A percentile compares a stretch with the other conserved stretches of the same genome.
These are phyloP conservation scores for Lichtheimia ramosa DNA, from an alignment of 371 early-diverging fungal genomes.

Conservation along the genomic window DNA sequence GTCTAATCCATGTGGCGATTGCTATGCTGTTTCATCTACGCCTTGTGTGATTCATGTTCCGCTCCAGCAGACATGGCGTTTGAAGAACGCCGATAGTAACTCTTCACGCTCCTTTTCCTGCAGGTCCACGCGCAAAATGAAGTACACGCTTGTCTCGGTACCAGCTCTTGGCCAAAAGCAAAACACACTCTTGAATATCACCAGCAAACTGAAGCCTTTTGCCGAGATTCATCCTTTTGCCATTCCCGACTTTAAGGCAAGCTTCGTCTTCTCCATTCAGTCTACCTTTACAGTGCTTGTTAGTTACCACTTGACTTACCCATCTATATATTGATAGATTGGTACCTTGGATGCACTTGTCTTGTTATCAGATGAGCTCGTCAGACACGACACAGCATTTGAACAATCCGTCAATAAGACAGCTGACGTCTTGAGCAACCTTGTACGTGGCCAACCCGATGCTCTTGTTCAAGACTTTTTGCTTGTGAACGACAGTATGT, in stretches of 20 bases:
- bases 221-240: slow-evolving; percentile 38
- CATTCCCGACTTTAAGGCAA: slow-evolving; percentile 61
- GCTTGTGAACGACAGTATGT: slow-evolving; percentile 83
- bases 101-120: too few species aligned
- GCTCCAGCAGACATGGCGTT: too few species aligned
- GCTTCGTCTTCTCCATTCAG: not conserved
- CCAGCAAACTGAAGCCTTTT: slow-evolving; percentile 40
- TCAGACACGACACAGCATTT: slow-evolving; percentile 77
- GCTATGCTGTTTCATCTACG: too few species aligned
- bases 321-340: slow-evolving; percentile 54
- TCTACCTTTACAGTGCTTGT: too few species aligned
- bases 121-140: slow-evolving; percentile 21
- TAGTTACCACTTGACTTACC: too few species aligned
- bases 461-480: slow-evolving; percentile 56
- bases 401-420: slow-evolving; percentile 80
- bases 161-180: slow-evolving; percentile 50
- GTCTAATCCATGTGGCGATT: too few species aligned
- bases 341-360: slow-evolving; percentile 93
- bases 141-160: slow-evolving; percentile 51
- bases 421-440: slow-evolving; percentile 73
- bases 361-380: slow-evolving; percentile 89
- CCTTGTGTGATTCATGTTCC: too few species aligned
- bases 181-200: slow-evolving; percentile 44
- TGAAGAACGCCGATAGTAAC: too few species aligned
- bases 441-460: slow-evolving; percentile 39